Conservation (phyloP, 2,329 filamentous ascomycete genomes). For the Fusarium foetens region DNA sequence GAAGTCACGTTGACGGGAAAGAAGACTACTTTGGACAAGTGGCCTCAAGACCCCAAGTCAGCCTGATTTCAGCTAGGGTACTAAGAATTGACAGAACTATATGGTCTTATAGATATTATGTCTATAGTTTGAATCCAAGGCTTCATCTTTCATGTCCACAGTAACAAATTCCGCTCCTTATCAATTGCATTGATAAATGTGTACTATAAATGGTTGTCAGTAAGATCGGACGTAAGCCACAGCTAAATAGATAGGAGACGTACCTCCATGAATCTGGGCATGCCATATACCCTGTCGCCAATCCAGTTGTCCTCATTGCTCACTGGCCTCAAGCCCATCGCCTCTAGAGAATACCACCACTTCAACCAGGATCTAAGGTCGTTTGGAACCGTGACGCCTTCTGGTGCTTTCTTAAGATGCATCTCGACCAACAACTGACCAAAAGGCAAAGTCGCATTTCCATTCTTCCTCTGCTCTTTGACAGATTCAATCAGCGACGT, state of each 20-base stretch:
- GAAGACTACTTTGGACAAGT: background rate
- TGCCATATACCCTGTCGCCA: background rate
- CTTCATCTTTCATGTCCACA: background rate
- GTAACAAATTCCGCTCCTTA: background rate
- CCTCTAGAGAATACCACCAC: slow-evolving; percentile 1
- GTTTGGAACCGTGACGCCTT: background rate
- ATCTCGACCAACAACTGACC: background rate
- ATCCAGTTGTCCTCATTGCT: background rate
- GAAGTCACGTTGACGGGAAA: background rate
- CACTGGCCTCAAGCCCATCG: background rate
- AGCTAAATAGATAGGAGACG: fast-evolving
- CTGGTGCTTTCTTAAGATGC: background rate
- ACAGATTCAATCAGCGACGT: background rate
- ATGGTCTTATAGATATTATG: fast-evolving
- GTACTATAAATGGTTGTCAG: background rate
- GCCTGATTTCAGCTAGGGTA: fast-evolving
- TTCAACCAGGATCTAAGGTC: background rate
- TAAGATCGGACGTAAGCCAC: fast-evolving
- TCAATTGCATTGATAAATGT: background rate
- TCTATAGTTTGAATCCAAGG: background rate
- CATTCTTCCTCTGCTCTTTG: background rate
- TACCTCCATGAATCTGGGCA: background rate
- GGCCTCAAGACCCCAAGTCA: background rate
- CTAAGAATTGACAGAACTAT: fast-evolving
- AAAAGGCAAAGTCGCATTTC: background rate